A percentile compares a stretch with the other conserved stretches of the same genome.
Evolutionary conservation across 345 rosid genomes (phyloP).

Genomic region (Gossypium arboreum): DNA sequence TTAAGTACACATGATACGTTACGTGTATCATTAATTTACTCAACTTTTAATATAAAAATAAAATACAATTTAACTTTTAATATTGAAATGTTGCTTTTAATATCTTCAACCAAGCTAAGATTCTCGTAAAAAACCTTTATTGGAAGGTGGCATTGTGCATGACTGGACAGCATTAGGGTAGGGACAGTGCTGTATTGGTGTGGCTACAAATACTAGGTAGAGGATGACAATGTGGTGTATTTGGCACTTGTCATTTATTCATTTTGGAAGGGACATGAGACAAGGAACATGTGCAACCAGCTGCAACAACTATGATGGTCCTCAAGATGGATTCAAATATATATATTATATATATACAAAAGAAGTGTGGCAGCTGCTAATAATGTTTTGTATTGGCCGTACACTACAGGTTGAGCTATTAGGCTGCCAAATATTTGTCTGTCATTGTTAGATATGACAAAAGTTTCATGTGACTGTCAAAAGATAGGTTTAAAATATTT

Average conservation of each 20-base stretch:
- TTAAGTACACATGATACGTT: accelerated
- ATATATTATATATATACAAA: too few relatives aligned
- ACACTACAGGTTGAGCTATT: background rate
- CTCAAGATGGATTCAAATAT: background rate
- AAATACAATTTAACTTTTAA: too few relatives aligned
- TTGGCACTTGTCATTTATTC: slow-evolving; percentile 38
- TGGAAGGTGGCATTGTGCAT: background rate
- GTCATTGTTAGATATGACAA: background rate
- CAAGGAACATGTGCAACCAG: slow-evolving; percentile 23
- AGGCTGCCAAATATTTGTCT: background rate
- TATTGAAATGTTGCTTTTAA: background rate
- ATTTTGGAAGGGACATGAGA: slow-evolving; percentile 19
- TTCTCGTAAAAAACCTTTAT: slow-evolving; percentile 1
- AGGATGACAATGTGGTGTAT: slow-evolving; percentile 14
- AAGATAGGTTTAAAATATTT: background rate
- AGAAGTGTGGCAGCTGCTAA: background rate
- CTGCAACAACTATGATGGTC: slow-evolving; percentile 1
- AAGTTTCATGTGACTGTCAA: background rate
- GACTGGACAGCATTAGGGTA: background rate
- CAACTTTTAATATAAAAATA: too few relatives aligned
- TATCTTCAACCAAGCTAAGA: slow-evolving; percentile 21
- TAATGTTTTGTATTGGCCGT: background rate
- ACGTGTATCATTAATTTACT: too few relatives aligned
- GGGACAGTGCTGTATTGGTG: background rate
- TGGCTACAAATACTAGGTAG: slow-evolving; percentile 5